Evolutionary conservation across 345 rosid genomes (phyloP).

Genomic region (Psidium guajava): DNA sequence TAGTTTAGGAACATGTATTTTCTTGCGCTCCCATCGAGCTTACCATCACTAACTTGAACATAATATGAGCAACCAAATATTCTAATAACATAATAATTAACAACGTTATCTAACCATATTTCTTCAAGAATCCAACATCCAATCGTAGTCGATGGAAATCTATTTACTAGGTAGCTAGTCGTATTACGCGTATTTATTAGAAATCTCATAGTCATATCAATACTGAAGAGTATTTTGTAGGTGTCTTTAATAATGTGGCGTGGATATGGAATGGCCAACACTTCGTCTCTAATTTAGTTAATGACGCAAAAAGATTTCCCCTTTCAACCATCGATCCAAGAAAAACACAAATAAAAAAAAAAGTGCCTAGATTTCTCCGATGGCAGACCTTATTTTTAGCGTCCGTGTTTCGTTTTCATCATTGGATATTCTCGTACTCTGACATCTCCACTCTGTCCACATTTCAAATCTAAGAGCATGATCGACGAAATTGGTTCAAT

Average conservation of each 20-base stretch:
- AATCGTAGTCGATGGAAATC: no score
- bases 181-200: no score
- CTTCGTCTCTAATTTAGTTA: neutral
- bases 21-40: no score
- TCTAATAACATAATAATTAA: no score
- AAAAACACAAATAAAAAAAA: neutral
- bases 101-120: no score
- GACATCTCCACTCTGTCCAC: neutral
- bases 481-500: neutral
- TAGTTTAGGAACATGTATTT: no score
- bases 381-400: neutral
- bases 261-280: neutral
- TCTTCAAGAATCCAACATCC: no score
- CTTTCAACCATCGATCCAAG: neutral
- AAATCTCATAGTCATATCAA: no score
- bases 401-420: neutral
- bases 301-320: neutral
- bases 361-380: neutral
- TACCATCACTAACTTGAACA: no score
- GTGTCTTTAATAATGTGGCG: neutral
- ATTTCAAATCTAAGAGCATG: neutral
- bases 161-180: no score
- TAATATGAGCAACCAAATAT: no score
- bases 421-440: neutral
- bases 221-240: no score